These are phyloP conservation scores for Zygosaccharomyces bailii DNA, from an alignment of 805 yeast species.

Conservation along the genomic window DNA sequence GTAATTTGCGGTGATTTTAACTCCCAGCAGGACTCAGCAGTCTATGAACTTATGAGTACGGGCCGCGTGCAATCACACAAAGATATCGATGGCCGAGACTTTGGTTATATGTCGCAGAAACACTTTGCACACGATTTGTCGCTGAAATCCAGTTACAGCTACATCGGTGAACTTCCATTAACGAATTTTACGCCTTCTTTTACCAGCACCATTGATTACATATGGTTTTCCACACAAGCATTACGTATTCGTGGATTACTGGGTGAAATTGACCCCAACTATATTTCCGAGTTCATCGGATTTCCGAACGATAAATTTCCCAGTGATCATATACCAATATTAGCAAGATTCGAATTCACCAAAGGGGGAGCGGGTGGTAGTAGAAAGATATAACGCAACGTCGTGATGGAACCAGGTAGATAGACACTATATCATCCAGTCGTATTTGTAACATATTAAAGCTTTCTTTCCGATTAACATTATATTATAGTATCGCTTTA, in stretches of 20 bases:
- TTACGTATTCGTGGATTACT: constrained; percentile 80
- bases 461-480: constrained; percentile 2
- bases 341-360: constrained; percentile 71
- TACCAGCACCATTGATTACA: constrained; percentile 89
- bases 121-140: constrained; percentile 82
- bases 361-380: constrained; percentile 37
- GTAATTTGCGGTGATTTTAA: constrained; percentile 95
- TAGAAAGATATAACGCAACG: constrained; percentile 26
- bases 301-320: constrained; percentile 93
- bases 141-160: constrained; percentile 79
- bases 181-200: constrained; percentile 93
- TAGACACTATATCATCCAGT: constrained; percentile 8
- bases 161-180: constrained; percentile 85
- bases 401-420: constrained; percentile 8
- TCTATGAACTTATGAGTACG: constrained; percentile 79
- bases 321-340: constrained; percentile 89
- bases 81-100: constrained; percentile 82
- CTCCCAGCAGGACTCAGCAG: constrained; percentile 84
- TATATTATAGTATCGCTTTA: background rate
- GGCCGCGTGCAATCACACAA: constrained; percentile 75
- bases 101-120: constrained; percentile 85
- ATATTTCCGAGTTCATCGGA: constrained; percentile 75
- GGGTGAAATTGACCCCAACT: constrained; percentile 79
- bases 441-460: constrained; percentile 8
- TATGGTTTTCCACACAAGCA: constrained; percentile 87